A percentile compares a stretch with the other conserved stretches of the same genome.
phyloP scores from a whole-genome alignment of 225 moss, liverwort and hornwort genomes.

The Sphagnum tenellum region DNA sequence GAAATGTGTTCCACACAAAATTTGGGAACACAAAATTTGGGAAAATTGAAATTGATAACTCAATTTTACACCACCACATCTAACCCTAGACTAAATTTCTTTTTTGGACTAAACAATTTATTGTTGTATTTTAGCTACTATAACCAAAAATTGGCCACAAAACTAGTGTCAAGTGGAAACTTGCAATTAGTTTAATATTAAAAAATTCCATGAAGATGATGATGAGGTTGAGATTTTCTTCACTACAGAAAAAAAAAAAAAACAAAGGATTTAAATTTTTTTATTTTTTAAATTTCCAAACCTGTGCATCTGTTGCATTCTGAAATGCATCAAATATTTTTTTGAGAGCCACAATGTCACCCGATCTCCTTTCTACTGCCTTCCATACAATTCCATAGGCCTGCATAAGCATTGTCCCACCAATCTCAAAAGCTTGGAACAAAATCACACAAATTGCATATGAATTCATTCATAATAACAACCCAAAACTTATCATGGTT shows the following conservation, averaged over 20 bases:
- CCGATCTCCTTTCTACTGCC: conserved; percentile 71
- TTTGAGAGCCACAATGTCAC: conserved; percentile 85
- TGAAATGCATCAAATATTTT: conserved; percentile 99
- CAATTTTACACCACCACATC: not conserved
- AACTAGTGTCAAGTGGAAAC: not conserved
- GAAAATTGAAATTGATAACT: not conserved
- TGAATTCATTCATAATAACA: too few relatives aligned
- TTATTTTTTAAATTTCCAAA: not conserved
- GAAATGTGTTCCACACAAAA: too few relatives aligned
- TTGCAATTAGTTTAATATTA: not conserved
- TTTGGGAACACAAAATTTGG: not conserved
- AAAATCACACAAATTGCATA: too few relatives aligned
- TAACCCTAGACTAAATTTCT: not conserved
- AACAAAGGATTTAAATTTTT: not conserved
- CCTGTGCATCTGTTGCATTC: conserved; percentile 94
- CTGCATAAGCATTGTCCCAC: conserved; percentile 19
- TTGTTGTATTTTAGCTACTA: not conserved
- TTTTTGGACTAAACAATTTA: not conserved
- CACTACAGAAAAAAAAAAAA: not conserved
- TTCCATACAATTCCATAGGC: conserved; percentile 99
- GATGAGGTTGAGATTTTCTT: too few relatives aligned
- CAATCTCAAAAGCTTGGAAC: too few relatives aligned
- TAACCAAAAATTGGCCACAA: not conserved
- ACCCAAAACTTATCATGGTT: too few relatives aligned
- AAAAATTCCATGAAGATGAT: not conserved